These are phyloP conservation scores for Zarea fungicola DNA, from an alignment of 2,329 filamentous ascomycete species.

Conservation along the genomic window DNA sequence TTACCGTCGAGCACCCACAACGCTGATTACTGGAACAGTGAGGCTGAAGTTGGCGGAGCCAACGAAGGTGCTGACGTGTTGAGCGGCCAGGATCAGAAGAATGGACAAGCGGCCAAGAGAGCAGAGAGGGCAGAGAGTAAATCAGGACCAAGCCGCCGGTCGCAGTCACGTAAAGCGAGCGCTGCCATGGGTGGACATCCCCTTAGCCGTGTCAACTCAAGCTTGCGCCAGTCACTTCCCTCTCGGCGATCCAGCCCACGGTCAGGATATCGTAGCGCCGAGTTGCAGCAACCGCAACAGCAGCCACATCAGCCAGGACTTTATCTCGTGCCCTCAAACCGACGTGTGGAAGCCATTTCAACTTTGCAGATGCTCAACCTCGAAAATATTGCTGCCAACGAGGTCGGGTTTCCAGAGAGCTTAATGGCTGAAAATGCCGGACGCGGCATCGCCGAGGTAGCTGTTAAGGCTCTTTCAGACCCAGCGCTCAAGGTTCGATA, in stretches of 20 bases:
- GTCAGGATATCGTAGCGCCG: constrained; percentile 28
- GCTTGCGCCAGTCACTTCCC: constrained; percentile 30
- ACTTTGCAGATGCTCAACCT: constrained; percentile 86
- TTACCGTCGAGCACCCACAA: constrained; percentile 39
- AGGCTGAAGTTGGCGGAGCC: constrained; percentile 56
- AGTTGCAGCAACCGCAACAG: constrained; percentile 29
- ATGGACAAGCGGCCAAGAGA: constrained; percentile 44
- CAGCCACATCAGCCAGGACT: constrained; percentile 40
- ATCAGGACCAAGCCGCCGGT: constrained; percentile 41
- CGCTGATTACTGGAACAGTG: constrained; percentile 66
- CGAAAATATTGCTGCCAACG: constrained; percentile 83
- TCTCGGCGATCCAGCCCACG: constrained; percentile 27
- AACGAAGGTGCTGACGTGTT: constrained; percentile 39
- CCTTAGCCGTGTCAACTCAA: constrained; percentile 45
- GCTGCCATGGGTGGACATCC: constrained; percentile 34
- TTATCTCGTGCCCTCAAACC: constrained; percentile 50
- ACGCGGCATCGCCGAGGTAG: constrained; percentile 80
- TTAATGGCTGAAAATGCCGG: constrained; percentile 91
- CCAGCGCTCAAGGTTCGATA: constrained; percentile 53
- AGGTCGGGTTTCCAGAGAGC: constrained; percentile 80
- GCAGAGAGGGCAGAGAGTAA: constrained; percentile 51
- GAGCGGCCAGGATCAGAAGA: constrained; percentile 47
- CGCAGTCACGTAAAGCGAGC: constrained; percentile 54
- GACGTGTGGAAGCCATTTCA: constrained; percentile 57
- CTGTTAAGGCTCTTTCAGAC: constrained; percentile 62